Conservation (phyloP, 352 stramenopile species). For the Globisporangium uncinulatum region DNA sequence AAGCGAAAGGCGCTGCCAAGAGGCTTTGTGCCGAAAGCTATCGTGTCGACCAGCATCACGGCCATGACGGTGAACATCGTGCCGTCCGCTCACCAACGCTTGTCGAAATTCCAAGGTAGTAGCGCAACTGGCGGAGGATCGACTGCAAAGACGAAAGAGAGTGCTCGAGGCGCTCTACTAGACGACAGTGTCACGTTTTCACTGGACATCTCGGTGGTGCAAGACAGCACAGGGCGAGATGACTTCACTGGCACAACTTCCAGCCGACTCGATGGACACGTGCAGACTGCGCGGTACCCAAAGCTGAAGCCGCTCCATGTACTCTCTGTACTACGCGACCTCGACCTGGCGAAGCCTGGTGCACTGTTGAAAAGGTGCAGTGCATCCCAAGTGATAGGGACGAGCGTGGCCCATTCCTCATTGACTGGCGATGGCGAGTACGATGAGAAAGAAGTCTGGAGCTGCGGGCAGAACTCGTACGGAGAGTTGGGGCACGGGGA, state of each 20-base stretch:
- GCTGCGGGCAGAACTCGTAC: conserved; percentile 93
- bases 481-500: conserved; percentile 91
- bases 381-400: not conserved
- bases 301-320: conserved; percentile 48
- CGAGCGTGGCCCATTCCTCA: not conserved
- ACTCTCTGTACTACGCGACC: conserved; percentile 27
- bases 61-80: conserved; percentile 16
- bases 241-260: not conserved
- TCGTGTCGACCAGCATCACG: conserved; percentile 10
- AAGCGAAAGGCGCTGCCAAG: conserved; percentile 29
- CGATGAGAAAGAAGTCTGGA: conserved; percentile 89
- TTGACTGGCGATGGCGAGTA: conserved; percentile 23
- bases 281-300: conserved; percentile 26
- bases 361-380: not conserved
- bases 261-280: conserved; percentile 15
- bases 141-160: conserved; percentile 27
- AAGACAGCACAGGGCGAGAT: conserved; percentile 18
- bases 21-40: conserved; percentile 13
- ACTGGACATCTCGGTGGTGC: conserved; percentile 30
- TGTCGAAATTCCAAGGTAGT: conserved; percentile 6
- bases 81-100: conserved; percentile 13
- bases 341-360: conserved; percentile 31
- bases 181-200: conserved; percentile 20
- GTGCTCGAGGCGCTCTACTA: conserved; percentile 26
- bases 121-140: conserved; percentile 7